These are phyloP conservation scores for Lipomyces orientalis DNA, from an alignment of 805 yeast species.

Conservation along the genomic window DNA sequence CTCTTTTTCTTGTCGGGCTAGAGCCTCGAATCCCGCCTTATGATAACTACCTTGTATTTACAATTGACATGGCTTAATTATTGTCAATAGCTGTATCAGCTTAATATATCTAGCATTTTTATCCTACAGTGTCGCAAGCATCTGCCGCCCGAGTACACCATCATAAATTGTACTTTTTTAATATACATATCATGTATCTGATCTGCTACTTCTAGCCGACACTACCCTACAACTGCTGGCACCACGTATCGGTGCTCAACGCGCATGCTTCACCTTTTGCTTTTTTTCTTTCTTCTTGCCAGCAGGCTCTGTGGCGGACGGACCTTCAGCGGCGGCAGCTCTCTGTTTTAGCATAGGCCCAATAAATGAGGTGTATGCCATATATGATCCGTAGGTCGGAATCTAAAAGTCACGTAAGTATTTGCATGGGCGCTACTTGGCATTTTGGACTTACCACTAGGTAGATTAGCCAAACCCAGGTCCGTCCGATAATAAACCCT, in stretches of 20 bases:
- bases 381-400: conserved; percentile 28
- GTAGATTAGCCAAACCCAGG: conserved; percentile 64
- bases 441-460: conserved; percentile 42
- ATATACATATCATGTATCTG: background rate
- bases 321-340: conserved; percentile 16
- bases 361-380: conserved; percentile 31
- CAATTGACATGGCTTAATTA: background rate
- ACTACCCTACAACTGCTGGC: background rate
- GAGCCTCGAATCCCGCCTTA: background rate
- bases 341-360: conserved; percentile 30
- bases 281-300: conserved; percentile 14
- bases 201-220: background rate
- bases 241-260: background rate
- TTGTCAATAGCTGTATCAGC: background rate
- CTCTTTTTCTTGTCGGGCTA: background rate
- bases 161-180: conserved; percentile 2
- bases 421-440: background rate
- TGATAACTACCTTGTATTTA: conserved; percentile 1
- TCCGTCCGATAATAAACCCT: conserved; percentile 59
- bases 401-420: conserved; percentile 18
- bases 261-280: conserved; percentile 28
- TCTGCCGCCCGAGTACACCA: background rate
- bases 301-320: background rate
- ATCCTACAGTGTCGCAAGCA: background rate
- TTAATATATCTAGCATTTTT: conserved; percentile 6